Base-by-base conservation (phyloP, 805 yeast genomes). In the Candida bentonensis region DNA sequence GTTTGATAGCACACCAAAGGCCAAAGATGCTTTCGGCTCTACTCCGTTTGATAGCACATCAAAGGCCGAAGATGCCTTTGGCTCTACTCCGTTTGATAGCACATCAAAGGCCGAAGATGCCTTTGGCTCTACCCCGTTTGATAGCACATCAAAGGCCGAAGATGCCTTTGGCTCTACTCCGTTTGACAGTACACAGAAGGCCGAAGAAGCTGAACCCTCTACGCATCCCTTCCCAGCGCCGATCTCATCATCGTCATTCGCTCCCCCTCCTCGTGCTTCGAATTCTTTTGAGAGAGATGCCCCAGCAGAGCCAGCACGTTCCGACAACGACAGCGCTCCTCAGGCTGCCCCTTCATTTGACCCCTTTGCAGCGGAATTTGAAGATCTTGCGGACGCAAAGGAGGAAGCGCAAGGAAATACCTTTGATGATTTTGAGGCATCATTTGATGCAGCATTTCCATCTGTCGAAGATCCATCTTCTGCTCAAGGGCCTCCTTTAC, bases 341-440 rank as follows among this genome's bases (percentile, higher is more conserved):
- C 11, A 25, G 27, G 7, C 11, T 25, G 7, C 13, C 27, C 7
- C 7, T 25, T 7, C 7, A 7, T 30, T 13, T 15, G 65, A 54
- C 45, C 60, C 56, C 21, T 58, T 58, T 42, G 56, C 51, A 3
- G 56, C 51, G 25, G 62, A 53, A 17, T 58, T 58, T 42, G 54
- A 50, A 33, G 60, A 57, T 36, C 51, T 58, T 21, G 70, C 68
- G 47, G 70, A 67, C 40, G 67, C 67, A 15, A 67, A 65, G 34
- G 59, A 52, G 36, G 59, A 54, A 26, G 34, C 42, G 17, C 25
- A 27, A 17, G 40, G 49, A 7, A 44, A 43, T 15, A 42, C 49
- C 20, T 44, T 30, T 21, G 48, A 34, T 21, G 45, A 39, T 25
- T 42, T 15, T 23, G 21, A 40, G 15, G 41, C 51, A 21, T 50